phyloP scores from a whole-genome alignment of 257 asterid species.

The Nicotiana tomentosiformis region DNA sequence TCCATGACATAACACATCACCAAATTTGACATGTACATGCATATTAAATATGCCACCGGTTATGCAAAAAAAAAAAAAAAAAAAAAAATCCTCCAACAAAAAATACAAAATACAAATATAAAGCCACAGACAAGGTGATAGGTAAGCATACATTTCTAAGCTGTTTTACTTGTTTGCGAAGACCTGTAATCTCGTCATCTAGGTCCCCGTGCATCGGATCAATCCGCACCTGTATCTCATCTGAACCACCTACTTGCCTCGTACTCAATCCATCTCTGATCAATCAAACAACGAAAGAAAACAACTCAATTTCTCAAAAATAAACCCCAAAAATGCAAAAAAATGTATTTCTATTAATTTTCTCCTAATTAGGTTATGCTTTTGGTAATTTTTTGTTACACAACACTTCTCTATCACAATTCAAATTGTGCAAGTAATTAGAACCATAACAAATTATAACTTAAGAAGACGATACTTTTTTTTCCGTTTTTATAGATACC shows the following conservation, averaged over 20 bases:
- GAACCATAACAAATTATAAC: too few relatives aligned
- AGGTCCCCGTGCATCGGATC: slow-evolving; percentile 71
- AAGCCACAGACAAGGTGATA: too few relatives aligned
- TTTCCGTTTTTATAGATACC: slow-evolving; percentile 21
- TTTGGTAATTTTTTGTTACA: background rate
- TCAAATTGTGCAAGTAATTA: background rate
- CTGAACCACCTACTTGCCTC: slow-evolving; percentile 55
- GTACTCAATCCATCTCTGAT: slow-evolving; percentile 69
- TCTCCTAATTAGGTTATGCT: background rate
- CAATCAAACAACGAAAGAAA: background rate
- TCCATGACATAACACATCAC: too few relatives aligned
- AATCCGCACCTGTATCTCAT: slow-evolving; percentile 72
- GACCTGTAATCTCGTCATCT: slow-evolving; percentile 71
- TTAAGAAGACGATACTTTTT: background rate
- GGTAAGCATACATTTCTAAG: slow-evolving; percentile 47
- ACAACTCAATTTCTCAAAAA: background rate
- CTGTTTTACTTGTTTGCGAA: slow-evolving; percentile 74
- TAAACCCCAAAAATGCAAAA: background rate
- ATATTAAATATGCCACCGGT: background rate
- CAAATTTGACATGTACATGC: too few relatives aligned
- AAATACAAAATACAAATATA: too few relatives aligned
- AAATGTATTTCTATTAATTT: too few relatives aligned
- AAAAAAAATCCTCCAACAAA: too few relatives aligned
- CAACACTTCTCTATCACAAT: too few relatives aligned
- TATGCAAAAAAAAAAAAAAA: too few relatives aligned